These are phyloP conservation scores for Lactarius vividus DNA, from an alignment of 768 basidiomycete species.

Conservation along the genomic window DNA sequence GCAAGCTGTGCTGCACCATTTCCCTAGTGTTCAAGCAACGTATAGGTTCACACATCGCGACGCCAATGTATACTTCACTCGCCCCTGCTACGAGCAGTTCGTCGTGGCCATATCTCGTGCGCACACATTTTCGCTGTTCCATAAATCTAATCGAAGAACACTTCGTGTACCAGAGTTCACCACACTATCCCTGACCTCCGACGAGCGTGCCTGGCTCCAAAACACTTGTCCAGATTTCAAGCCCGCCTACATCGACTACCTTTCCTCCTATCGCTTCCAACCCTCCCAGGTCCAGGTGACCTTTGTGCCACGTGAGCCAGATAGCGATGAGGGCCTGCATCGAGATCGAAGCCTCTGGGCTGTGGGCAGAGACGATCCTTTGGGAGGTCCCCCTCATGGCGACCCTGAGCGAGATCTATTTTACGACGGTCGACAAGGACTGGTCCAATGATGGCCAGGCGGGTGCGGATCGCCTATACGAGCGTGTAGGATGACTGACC, in stretches of 20 bases:
- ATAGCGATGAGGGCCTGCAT: conserved; percentile 51
- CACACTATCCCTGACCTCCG: conserved; percentile 52
- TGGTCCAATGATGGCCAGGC: conserved; percentile 85
- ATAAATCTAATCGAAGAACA: background rate
- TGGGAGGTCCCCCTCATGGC: conserved; percentile 98
- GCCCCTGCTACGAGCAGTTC: conserved; percentile 60
- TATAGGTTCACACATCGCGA: conserved; percentile 85
- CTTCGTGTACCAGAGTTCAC: conserved; percentile 58
- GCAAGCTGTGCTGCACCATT: conserved; percentile 78
- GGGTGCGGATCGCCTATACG: conserved; percentile 43
- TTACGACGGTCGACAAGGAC: conserved; percentile 66
- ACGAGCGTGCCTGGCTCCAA: conserved; percentile 68
- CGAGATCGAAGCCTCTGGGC: conserved; percentile 69
- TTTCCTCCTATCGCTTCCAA: conserved; percentile 65
- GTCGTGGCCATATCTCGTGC: conserved; percentile 53
- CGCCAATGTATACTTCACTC: conserved; percentile 60
- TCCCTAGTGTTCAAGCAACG: conserved; percentile 64
- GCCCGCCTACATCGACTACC: conserved; percentile 70
- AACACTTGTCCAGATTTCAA: conserved; percentile 72
- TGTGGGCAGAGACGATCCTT: conserved; percentile 81
- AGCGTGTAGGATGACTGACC: background rate
- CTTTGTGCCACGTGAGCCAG: conserved; percentile 50
- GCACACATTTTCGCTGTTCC: conserved; percentile 27
- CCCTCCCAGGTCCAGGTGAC: conserved; percentile 66
- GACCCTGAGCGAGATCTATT: conserved; percentile 86